Evolutionary conservation across 805 yeast species (phyloP), one percentile per base, ranked within the genome.

Genomic region (Yarrowia phangngaensis): DNA sequence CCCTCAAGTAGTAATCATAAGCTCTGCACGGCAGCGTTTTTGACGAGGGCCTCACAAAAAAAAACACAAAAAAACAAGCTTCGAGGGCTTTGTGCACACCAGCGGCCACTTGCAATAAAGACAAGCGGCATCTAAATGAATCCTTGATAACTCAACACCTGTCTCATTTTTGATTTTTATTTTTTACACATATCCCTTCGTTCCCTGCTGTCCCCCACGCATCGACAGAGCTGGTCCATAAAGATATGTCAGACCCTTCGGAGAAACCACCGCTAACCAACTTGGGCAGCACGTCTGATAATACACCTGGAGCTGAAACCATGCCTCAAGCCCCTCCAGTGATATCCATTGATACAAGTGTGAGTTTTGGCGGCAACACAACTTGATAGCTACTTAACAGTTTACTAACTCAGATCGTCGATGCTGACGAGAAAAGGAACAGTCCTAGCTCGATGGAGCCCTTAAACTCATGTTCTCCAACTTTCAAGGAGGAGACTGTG

Each of bases 301-400:
- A 30, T 16, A 26, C 32, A 7, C 13, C 24, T 17, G 32, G 45
- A 17, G 32, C 45, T 8, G 23, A 22, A 41, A 41, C 30, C 35
- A 30, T 22, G 7, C 35, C 34, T 20, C 48, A 41, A 22, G 48
- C 20, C 20, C 48, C 48, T 12, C 48, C 48, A 20, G 35, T 30
- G 35, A 41, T 41, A 29, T 41, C 48, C 48, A 41, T 41, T 29
- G 48, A 41, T 17, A 41, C 48, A 9, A 41, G 48, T 9, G 48
- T 41, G 29, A 41, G 48, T 41, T 9, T n/a, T n/a, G n/a, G n/a
- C n/a, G n/a, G n/a, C n/a, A n/a, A n/a, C n/a, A n/a, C n/a, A n/a
- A n/a, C n/a, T n/a, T n/a, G n/a, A n/a, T n/a, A n/a, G n/a, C n/a
- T n/a, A n/a, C n/a, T n/a, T n/a, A n/a, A n/a, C n/a, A n/a, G n/a